Conservation (phyloP, 306 rosid species). For the Cucurbita moschata region DNA sequence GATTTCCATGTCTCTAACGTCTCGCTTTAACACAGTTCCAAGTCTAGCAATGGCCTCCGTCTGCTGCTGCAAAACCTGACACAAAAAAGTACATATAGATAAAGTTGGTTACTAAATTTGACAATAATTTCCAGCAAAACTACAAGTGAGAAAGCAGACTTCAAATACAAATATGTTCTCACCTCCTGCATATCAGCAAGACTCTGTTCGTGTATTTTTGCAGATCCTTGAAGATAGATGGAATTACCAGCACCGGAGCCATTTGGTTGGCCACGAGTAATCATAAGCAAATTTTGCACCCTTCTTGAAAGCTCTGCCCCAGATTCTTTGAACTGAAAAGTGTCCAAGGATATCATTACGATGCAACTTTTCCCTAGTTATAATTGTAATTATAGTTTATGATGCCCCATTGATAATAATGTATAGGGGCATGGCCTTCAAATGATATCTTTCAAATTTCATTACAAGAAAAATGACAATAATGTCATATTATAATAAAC, state of each 20-base stretch:
- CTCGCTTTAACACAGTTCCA: slow-evolving; percentile 81
- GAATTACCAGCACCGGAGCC: slow-evolving; percentile 44
- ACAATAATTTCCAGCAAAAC: background rate
- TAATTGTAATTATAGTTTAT: background rate
- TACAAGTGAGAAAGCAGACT: background rate
- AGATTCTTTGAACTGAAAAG: slow-evolving; percentile 73
- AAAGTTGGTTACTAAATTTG: background rate
- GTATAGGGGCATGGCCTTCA: background rate
- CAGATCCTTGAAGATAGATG: slow-evolving; percentile 61
- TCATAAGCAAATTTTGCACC: slow-evolving; percentile 60
- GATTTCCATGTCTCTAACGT: slow-evolving; percentile 76
- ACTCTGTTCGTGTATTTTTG: slow-evolving; percentile 78
- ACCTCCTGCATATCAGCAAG: slow-evolving; percentile 87
- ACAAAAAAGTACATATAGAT: background rate
- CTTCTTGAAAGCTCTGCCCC: slow-evolving; percentile 85
- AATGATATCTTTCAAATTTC: background rate
- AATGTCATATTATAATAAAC: background rate
- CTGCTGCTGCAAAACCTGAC: slow-evolving; percentile 87
- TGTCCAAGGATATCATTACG: slow-evolving; percentile 5
- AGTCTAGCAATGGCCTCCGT: slow-evolving; percentile 89
- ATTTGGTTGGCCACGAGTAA: slow-evolving; percentile 64
- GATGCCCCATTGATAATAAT: background rate
- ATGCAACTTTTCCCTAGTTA: slow-evolving; percentile 1
- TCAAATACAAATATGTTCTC: slow-evolving; percentile 1
- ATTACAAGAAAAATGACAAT: background rate